These are phyloP conservation scores for Coemansia sp. DNA, from an alignment of 192 early-diverging fungal genomes.

Conservation along the genomic window DNA sequence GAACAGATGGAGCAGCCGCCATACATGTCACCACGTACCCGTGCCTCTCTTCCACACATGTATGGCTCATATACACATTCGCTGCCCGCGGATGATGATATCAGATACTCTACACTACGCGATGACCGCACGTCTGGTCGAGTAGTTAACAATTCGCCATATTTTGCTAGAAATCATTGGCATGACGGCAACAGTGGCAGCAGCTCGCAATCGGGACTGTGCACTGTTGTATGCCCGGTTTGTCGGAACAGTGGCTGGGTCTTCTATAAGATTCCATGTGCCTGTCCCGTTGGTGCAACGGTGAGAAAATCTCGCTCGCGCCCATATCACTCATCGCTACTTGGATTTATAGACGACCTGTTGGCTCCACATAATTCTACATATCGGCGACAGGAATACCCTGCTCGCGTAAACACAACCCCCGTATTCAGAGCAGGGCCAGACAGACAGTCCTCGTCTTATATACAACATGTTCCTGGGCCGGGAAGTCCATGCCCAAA, in stretches of 20 bases:
- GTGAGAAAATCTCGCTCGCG: conserved; percentile 13
- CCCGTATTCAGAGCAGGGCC: neutral
- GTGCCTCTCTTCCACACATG: conserved; percentile 18
- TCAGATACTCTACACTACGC: conserved; percentile 23
- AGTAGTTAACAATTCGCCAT: conserved; percentile 5
- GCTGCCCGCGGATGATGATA: neutral
- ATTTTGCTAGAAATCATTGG: neutral
- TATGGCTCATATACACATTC: conserved; percentile 3
- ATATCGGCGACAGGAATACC: neutral
- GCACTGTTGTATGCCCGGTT: conserved; percentile 10
- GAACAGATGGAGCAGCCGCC: conserved; percentile 37
- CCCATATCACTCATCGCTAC: conserved; percentile 21
- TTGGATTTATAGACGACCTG: conserved; percentile 33
- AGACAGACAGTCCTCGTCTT: neutral
- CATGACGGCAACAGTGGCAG: neutral
- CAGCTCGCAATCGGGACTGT: neutral
- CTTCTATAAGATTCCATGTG: conserved; percentile 18
- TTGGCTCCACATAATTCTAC: conserved; percentile 11
- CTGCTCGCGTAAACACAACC: neutral
- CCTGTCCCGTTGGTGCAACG: conserved; percentile 21
- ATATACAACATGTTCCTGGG: conserved; percentile 28
- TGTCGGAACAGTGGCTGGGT: conserved; percentile 40
- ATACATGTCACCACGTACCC: conserved; percentile 20
- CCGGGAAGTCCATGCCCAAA: conserved; percentile 31
- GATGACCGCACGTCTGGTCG: conserved; percentile 15